A percentile compares a stretch with the other conserved stretches of the same genome.
These are phyloP conservation scores for Liquidambar formosana DNA, from an alignment of 164 flowering plant species.

Conservation along the genomic window DNA sequence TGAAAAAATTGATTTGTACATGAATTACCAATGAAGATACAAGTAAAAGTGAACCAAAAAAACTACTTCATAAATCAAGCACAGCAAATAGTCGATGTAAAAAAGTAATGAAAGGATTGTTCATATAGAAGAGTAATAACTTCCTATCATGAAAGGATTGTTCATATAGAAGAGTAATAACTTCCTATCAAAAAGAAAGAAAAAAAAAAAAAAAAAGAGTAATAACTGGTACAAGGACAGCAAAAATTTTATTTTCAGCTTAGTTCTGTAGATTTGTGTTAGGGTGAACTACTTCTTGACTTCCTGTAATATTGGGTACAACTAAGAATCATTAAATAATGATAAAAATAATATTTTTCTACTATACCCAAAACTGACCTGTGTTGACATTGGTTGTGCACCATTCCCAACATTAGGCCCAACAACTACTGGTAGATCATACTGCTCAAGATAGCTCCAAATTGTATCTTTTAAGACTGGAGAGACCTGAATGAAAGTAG, in stretches of 20 bases:
- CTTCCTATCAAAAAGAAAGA: too few species aligned
- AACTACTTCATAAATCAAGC: too few species aligned
- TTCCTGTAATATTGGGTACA: neutral
- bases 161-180: neutral
- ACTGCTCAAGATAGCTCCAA: conserved; percentile 95
- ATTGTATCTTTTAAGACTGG: conserved; percentile 73
- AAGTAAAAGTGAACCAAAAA: neutral
- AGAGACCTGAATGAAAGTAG: conserved; percentile 71
- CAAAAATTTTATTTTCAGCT: too few species aligned
- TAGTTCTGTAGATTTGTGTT: neutral
- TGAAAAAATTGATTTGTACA: neutral
- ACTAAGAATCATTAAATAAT: too few species aligned
- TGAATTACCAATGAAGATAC: neutral
- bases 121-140: neutral
- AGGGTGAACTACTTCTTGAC: too few species aligned
- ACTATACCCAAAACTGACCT: conserved; percentile 39
- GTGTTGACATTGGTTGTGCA: conserved; percentile 50
- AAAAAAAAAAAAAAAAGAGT: too few species aligned
- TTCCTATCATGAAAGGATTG: neutral
- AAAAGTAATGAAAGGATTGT: neutral
- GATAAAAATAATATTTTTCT: neutral
- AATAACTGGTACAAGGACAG: too few species aligned
- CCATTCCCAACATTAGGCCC: conserved; percentile 51
- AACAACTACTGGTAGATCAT: conserved; percentile 96
- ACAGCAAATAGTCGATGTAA: too few species aligned